Percentiles rank a stretch among this genome's conserved stretches.
Conservation (phyloP, 148 eudicot species). For the Rhododendron kiyosumense region DNA sequence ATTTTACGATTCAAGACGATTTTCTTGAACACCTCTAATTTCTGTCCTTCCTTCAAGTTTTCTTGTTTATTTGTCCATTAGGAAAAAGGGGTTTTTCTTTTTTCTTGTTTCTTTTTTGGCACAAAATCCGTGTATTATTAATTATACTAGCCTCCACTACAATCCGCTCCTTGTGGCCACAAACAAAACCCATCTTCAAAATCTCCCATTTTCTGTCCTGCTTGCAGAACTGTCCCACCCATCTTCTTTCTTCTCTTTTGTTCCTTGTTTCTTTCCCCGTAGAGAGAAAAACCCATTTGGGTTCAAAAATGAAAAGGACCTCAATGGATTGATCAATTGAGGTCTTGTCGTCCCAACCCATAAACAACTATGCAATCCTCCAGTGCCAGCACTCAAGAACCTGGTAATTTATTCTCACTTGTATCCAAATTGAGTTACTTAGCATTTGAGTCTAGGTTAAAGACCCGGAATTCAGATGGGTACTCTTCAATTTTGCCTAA, state of each 20-base stretch:
- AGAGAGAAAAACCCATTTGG: not conserved
- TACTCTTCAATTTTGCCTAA: conserved; percentile 31
- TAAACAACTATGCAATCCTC: conserved; percentile 47
- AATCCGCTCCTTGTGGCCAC: not conserved
- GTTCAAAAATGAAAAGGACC: not conserved
- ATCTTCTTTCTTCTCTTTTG: not conserved
- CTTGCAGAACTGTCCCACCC: not conserved
- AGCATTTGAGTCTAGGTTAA: conserved; percentile 34
- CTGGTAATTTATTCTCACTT: conserved; percentile 32
- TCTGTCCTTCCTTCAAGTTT: not conserved
- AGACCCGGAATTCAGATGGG: conserved; percentile 30
- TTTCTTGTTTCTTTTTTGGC: not conserved
- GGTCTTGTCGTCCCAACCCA: not conserved
- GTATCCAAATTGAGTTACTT: conserved; percentile 43
- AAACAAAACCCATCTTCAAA: not conserved
- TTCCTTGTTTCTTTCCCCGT: not conserved
- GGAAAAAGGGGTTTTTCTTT: not conserved
- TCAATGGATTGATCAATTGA: conserved; percentile 7
- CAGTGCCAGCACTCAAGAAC: conserved; percentile 38
- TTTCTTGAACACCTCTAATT: too few relatives aligned
- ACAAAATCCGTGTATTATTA: conserved; percentile 13
- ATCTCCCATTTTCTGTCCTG: not conserved
- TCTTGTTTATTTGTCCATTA: not conserved
- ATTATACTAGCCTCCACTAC: not conserved
- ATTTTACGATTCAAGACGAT: too few relatives aligned